These are phyloP conservation scores for Mycena citricolor DNA, from an alignment of 1,284 basidiomycete species.

Conservation along the genomic window DNA sequence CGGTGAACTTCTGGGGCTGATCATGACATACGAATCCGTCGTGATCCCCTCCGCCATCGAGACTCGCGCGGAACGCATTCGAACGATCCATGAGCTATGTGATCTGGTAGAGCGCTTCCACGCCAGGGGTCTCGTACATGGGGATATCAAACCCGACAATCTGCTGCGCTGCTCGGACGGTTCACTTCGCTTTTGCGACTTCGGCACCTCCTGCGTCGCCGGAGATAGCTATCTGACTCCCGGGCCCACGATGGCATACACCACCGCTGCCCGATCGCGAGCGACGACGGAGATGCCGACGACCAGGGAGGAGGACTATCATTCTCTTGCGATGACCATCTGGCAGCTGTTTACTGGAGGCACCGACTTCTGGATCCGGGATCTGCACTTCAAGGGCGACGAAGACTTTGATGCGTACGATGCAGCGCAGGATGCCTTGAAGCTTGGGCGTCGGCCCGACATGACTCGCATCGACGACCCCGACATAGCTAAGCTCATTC, in stretches of 20 bases:
- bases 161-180: conserved; percentile 8
- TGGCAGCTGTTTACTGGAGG: conserved; percentile 6
- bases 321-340: conserved; percentile 5
- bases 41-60: no score
- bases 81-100: no score
- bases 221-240: background rate
- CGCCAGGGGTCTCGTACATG: no score
- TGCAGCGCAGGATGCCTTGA: background rate
- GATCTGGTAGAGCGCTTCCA: no score
- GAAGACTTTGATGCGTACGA: background rate
- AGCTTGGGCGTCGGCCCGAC: background rate
- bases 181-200: conserved; percentile 5
- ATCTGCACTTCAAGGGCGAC: background rate
- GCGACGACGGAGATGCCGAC: background rate
- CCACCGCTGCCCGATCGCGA: background rate
- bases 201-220: conserved; percentile 4
- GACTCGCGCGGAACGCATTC: no score
- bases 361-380: no score
- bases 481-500: background rate
- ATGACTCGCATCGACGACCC: conserved; percentile 1
- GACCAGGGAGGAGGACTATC: conserved; percentile 6
- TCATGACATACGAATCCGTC: no score
- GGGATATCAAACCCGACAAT: conserved; percentile 11
- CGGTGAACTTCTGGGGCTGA: no score
- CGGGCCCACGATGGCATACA: background rate